phyloP scores from a whole-genome alignment of 805 yeast species.

The Starmerella ratchasimensis region DNA sequence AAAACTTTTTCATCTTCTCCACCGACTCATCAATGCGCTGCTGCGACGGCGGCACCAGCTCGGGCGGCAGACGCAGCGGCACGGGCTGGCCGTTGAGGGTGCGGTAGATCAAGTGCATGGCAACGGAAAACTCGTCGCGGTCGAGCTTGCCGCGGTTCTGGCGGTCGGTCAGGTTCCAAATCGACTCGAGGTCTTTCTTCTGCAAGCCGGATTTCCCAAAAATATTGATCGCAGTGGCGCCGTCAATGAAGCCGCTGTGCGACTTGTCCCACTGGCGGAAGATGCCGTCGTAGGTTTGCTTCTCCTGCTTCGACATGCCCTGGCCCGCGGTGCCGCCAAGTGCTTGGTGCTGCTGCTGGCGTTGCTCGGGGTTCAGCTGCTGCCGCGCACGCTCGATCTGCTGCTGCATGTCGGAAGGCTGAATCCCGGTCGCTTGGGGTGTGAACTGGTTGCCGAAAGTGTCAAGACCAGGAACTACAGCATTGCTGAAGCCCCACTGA shows the following conservation, averaged over 20 bases:
- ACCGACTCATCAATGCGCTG: slow-evolving; percentile 59
- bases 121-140: slow-evolving; percentile 85
- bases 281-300: slow-evolving; percentile 69
- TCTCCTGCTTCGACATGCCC: slow-evolving; percentile 78
- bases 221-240: slow-evolving; percentile 68
- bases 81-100: slow-evolving; percentile 77
- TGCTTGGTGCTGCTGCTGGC: neutral
- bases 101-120: slow-evolving; percentile 92
- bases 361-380: neutral
- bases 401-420: slow-evolving; percentile 17
- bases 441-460: slow-evolving; percentile 52
- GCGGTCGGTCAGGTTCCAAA: slow-evolving; percentile 82
- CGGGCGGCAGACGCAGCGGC: slow-evolving; percentile 74
- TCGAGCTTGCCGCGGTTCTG: slow-evolving; percentile 72
- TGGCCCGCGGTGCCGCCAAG: slow-evolving; percentile 30
- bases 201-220: slow-evolving; percentile 84
- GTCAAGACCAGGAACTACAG: slow-evolving; percentile 58
- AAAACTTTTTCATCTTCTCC: slow-evolving; percentile 52
- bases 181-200: slow-evolving; percentile 71
- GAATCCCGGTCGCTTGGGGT: slow-evolving; percentile 32
- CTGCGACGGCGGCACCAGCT: slow-evolving; percentile 76
- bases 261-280: slow-evolving; percentile 75
- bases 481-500: slow-evolving; percentile 66
- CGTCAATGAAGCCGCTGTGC: slow-evolving; percentile 57
- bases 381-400: slow-evolving; percentile 10